A percentile compares a stretch with the other conserved stretches of the same genome.
Evolutionary conservation across 2,329 filamentous ascomycete genomes (phyloP).

Genomic region (Fusarium sambucinum): DNA sequence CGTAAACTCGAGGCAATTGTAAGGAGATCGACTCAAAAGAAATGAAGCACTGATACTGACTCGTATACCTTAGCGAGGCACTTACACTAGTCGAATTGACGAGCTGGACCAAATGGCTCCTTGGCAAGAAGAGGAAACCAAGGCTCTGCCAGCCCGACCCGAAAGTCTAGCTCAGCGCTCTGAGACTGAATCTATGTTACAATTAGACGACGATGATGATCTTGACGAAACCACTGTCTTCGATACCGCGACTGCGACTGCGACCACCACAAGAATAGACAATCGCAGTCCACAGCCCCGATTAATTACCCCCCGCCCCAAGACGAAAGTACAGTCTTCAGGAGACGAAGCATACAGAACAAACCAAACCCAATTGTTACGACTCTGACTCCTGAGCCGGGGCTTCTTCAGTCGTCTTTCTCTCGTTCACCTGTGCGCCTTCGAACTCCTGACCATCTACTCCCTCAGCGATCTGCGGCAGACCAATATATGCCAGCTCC

Average conservation of each 20-base stretch:
- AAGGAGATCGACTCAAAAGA: slow-evolving; percentile 47
- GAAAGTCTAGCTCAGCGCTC: slow-evolving; percentile 62
- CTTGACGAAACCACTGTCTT: slow-evolving; percentile 60
- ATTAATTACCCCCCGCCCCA: slow-evolving; percentile 43
- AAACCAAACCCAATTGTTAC: slow-evolving; percentile 45
- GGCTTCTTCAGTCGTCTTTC: slow-evolving; percentile 65
- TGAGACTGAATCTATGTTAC: slow-evolving; percentile 41
- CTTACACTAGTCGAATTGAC: slow-evolving; percentile 89
- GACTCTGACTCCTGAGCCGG: slow-evolving; percentile 44
- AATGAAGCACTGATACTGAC: slow-evolving; percentile 13
- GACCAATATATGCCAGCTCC: slow-evolving; percentile 77
- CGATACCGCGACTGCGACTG: slow-evolving; percentile 66
- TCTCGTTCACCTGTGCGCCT: slow-evolving; percentile 59
- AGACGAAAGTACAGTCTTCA: slow-evolving; percentile 39
- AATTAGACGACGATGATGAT: slow-evolving; percentile 56
- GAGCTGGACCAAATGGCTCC: slow-evolving; percentile 82
- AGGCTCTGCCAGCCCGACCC: slow-evolving; percentile 79
- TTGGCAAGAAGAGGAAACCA: slow-evolving; percentile 67
- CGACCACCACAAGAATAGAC: slow-evolving; percentile 63
- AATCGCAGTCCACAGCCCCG: slow-evolving; percentile 36
- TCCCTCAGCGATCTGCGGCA: slow-evolving; percentile 64
- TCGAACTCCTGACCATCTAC: slow-evolving; percentile 49
- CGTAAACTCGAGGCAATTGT: slow-evolving; percentile 94
- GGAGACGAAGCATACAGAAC: slow-evolving; percentile 43
- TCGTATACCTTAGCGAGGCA: slow-evolving; percentile 72